Evolutionary conservation across 75 land plant species (phyloP).

Genomic region (Selaginella moellendorffii): DNA sequence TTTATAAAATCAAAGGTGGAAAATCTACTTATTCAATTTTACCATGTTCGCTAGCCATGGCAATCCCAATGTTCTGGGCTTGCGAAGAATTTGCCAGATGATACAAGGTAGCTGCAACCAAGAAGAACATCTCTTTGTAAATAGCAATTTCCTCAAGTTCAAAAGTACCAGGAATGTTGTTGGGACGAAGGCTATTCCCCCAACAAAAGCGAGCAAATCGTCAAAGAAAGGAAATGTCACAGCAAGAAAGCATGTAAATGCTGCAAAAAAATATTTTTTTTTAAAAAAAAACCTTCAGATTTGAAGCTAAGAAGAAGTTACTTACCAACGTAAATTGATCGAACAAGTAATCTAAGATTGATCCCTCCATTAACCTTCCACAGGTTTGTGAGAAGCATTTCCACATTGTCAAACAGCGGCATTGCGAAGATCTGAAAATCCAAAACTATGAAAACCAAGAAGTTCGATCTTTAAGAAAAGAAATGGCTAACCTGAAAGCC

Average conservation of each 20-base stretch:
- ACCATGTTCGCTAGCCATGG: conserved; percentile 8
- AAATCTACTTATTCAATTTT: background rate
- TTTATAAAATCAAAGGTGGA: no score
- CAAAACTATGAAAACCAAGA: background rate
- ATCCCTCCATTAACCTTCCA: background rate
- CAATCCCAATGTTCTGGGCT: background rate
- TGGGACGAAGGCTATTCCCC: background rate
- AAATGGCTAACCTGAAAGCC: background rate
- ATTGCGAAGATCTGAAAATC: background rate
- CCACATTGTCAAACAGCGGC: background rate
- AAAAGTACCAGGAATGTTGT: conserved; percentile 5
- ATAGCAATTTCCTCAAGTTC: background rate
- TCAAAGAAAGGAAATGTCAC: conserved; percentile 10
- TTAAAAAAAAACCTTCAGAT: background rate
- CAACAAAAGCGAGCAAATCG: conserved; percentile 1
- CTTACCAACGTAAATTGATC: conserved; percentile 4
- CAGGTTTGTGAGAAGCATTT: background rate
- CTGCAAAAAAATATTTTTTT: background rate
- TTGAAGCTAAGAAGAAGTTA: background rate
- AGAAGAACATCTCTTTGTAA: background rate
- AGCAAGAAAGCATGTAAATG: conserved; percentile 6
- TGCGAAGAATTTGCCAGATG: conserved; percentile 1
- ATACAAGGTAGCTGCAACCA: conserved; percentile 2
- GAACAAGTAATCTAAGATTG: background rate
- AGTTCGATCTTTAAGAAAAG: background rate